phyloP scores from a whole-genome alignment of 768 basidiomycete genomes.

The Mycena olivaceomarginata region DNA sequence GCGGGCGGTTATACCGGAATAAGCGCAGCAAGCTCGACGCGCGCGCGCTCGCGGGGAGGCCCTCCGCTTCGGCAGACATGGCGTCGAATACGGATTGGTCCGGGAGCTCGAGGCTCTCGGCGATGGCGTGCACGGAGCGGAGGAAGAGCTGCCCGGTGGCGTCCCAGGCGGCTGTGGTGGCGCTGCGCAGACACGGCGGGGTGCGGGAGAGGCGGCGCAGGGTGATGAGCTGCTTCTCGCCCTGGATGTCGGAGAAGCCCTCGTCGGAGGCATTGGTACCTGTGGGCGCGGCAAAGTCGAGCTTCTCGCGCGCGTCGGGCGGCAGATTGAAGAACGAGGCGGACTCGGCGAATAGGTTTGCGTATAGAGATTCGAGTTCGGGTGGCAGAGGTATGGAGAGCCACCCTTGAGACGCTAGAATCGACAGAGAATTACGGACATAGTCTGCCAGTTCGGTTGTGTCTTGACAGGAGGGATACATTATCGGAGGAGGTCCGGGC shows the following conservation, averaged over 20 bases:
- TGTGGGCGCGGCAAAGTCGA: conserved; percentile 28
- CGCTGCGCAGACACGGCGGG: not conserved
- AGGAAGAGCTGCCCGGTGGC: conserved; percentile 39
- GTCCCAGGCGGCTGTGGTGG: conserved; percentile 30
- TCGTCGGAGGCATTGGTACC: conserved; percentile 41
- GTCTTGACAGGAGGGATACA: conserved; percentile 19
- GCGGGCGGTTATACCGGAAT: conserved; percentile 39
- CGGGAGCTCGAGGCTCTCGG: conserved; percentile 37
- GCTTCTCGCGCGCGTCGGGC: conserved; percentile 25
- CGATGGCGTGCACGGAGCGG: conserved; percentile 27
- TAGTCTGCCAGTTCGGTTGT: conserved; percentile 31
- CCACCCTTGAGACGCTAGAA: conserved; percentile 37
- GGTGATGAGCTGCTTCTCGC: conserved; percentile 45
- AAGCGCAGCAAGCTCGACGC: conserved; percentile 39
- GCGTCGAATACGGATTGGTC: conserved; percentile 25
- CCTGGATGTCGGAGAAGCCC: conserved; percentile 39
- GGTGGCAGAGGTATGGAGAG: conserved; percentile 39
- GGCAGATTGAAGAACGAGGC: conserved; percentile 37
- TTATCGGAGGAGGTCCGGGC: conserved; percentile 22
- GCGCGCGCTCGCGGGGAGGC: conserved; percentile 9
- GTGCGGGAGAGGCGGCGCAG: conserved; percentile 26
- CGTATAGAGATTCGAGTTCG: conserved; percentile 36
- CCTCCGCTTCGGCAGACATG: conserved; percentile 27
- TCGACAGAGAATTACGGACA: conserved; percentile 17
- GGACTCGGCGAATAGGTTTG: conserved; percentile 31